These are phyloP conservation scores for Penicillium sp. DNA, from an alignment of 2,329 filamentous ascomycete species.

Conservation along the genomic window DNA sequence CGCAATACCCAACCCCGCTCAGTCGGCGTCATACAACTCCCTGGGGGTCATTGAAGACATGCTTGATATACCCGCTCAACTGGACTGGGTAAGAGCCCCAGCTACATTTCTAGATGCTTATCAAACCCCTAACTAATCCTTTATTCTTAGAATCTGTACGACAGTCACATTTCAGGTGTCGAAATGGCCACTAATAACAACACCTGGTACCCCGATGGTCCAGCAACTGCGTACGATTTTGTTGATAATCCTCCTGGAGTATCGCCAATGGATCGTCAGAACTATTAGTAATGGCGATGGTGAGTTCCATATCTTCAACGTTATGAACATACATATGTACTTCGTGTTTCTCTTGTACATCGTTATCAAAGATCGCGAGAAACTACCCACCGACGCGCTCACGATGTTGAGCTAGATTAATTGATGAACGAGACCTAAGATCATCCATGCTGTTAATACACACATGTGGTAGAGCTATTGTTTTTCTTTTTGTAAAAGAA, in stretches of 20 bases:
- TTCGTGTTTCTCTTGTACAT: not conserved
- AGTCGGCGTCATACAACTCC: slow-evolving; percentile 10
- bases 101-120: not conserved
- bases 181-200: slow-evolving; percentile 11
- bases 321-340: not conserved
- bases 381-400: not conserved
- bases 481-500: rapidly evolving
- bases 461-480: not conserved
- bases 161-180: slow-evolving; percentile 17
- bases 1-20: slow-evolving; percentile 1
- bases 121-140: not conserved
- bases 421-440: not conserved
- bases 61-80: slow-evolving; percentile 31
- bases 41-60: slow-evolving; percentile 35
- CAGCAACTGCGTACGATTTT: slow-evolving; percentile 4
- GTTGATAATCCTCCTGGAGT: not conserved
- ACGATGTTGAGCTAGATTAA: not conserved
- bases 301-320: not conserved
- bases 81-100: slow-evolving; percentile 33
- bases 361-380: not conserved
- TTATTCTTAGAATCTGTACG: slow-evolving; percentile 17
- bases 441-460: not conserved
- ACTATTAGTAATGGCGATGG: not conserved
- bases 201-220: slow-evolving; percentile 9
- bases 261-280: not conserved